Base-by-base conservation (phyloP, 2,329 filamentous ascomycete genomes). In the Cryphonectria naterciae region DNA sequence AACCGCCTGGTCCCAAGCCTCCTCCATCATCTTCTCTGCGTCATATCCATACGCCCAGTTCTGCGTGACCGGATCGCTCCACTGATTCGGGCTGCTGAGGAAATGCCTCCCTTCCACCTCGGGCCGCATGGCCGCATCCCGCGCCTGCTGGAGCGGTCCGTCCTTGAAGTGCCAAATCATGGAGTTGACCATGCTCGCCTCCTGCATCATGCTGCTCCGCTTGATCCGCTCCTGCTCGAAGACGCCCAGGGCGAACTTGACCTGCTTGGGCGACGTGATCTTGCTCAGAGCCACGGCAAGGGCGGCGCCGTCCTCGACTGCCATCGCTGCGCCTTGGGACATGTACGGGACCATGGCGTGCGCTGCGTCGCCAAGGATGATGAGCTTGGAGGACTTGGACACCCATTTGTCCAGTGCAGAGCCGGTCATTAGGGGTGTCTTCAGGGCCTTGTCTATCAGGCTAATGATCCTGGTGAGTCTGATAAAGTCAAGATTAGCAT, bases 41-140 rank as follows among this genome's bases (percentile, higher is more conserved):
- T 86, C 83, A 75, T 86, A 85, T 0, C 83, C 83, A 75, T 85
- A 86, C 8, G 81, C 82, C 84, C 84, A 86, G 25, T 75, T 72
- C 72, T 84, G 82, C 0, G 83, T 85, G 0, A 80, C 75, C 0
- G 82, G 83, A 74, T 86, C 84, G 65, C 80, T 83, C 83, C 83
- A 86, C 75, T 85, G 83, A 68, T 86, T 85, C 0, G 83, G 77
- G 62, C 83, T 86, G 54, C 78, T 76, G 0, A 73, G 60, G 61
- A 83, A 84, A 0, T 74, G 75, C 17, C 71, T 64, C 0, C 82
- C 82, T 19, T 81, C 75, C 0, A 82, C 80, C 70, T 85, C 83
- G 0, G 81, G 75, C 1, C 70, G 43, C 81, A 84, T 84, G 0
- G 79, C 82, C 8, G 70, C 77, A 72, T 85, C 83, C 37, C 83